Evolutionary conservation across 2,329 filamentous ascomycete genomes (phyloP), one percentile per base, ranked within the genome.

Genomic region (Thelonectria rubi): DNA sequence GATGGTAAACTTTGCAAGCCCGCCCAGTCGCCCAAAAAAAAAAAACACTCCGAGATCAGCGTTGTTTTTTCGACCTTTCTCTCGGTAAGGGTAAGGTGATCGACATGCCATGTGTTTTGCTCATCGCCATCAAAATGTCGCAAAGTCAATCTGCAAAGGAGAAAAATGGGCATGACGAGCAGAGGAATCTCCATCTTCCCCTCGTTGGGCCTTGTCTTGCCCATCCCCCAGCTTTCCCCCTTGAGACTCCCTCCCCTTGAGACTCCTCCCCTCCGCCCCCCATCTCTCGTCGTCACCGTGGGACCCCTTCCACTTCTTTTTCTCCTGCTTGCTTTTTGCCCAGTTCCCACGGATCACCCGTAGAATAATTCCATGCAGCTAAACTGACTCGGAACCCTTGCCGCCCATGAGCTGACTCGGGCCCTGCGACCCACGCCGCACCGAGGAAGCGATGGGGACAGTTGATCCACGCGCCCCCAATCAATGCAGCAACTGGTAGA

Each of bases 331-430:
- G 30, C 32, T 30, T 39, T 42, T 39, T 42, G 11, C 34, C 34
- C 40, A 43, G 26, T 30, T 30, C 26, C n/a, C 14, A 20, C 40
- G 40, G 40, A 43, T 37, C 12, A 37, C 20, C 34, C 17, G 40
- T 45, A 49, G 54, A 45, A 50, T n/a, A 43, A 20, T 48, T 15
- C 34, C 42, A 48, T 48, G 49, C 56, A 53, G 48, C 32, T 55
- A n/a, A 20, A 57, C 54, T 57, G 58, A 61, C 58, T 61, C 58
- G 58, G 42, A 12, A 52, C 26, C 51, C 51, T n/a, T 8, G 54
- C 15, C 26, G 43, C 51, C 26, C 43, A 45, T 50, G 50, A 48
- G 50, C 50, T 59, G 57, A 59, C 57, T 59, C 56, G 56, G 49
- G 49, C 7, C 26, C 7, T 3, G 8, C 5, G 56, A 54, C 30